Percentiles rank a stretch among this genome's conserved stretches.
These are phyloP conservation scores for Mrakia frigida DNA, from an alignment of 768 basidiomycete genomes.

Conservation along the genomic window DNA sequence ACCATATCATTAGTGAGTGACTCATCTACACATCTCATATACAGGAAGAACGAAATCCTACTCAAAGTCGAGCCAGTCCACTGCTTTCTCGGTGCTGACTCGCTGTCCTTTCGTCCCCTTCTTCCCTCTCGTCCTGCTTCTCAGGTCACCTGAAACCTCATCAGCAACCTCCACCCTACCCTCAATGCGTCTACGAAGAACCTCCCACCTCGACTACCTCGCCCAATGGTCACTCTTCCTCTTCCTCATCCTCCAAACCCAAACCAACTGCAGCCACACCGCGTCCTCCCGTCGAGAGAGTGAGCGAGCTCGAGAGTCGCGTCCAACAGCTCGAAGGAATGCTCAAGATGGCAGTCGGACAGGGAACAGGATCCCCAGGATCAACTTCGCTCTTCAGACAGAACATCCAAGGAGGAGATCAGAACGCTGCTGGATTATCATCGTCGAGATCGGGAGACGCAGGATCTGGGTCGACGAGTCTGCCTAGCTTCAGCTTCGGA, in stretches of 20 bases:
- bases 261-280: no score
- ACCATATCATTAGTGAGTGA: neutral
- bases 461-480: neutral
- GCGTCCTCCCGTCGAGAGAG: neutral
- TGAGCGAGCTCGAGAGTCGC: neutral
- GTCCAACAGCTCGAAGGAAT: slow-evolving; percentile 11
- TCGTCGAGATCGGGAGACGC: neutral
- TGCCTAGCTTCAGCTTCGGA: neutral
- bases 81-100: neutral
- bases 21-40: neutral
- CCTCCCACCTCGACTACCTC: neutral
- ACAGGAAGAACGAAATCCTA: neutral
- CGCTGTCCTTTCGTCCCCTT: no score
- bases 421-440: neutral
- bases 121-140: no score
- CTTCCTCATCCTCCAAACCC: neutral
- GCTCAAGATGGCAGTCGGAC: slow-evolving; percentile 4
- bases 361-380: neutral
- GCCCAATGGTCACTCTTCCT: neutral
- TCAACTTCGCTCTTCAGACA: neutral
- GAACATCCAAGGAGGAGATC: neutral
- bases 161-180: neutral
- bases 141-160: neutral
- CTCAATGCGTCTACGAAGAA: neutral
- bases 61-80: neutral